Evolutionary conservation across 306 rosid species (phyloP).

Genomic region (Ormosia semicastrata): DNA sequence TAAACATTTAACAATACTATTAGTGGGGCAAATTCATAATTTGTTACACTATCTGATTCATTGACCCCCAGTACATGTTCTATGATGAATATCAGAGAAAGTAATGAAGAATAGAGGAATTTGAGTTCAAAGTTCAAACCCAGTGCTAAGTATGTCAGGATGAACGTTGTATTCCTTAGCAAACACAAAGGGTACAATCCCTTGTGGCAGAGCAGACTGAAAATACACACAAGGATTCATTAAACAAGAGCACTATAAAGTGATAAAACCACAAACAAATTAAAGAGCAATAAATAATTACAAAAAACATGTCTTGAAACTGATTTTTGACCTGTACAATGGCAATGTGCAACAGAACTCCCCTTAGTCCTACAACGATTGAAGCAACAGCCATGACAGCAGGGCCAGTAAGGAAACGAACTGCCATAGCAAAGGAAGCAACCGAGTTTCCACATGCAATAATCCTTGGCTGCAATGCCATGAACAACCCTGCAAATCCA

Average conservation of each 20-base stretch:
- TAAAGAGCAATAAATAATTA: neutral
- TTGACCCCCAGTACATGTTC: neutral
- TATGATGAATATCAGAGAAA: neutral
- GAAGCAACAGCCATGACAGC: constrained; percentile 85
- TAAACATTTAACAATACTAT: neutral
- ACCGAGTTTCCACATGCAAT: constrained; percentile 82
- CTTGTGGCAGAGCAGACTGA: constrained; percentile 92
- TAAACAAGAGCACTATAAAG: neutral
- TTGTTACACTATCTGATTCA: too few species aligned
- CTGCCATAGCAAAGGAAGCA: constrained; percentile 78
- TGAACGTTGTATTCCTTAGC: constrained; percentile 91
- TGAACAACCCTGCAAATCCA: constrained; percentile 67
- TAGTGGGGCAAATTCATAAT: neutral
- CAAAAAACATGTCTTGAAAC: too few species aligned
- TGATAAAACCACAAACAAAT: neutral
- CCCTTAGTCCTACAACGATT: constrained; percentile 63
- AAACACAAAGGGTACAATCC: constrained; percentile 88
- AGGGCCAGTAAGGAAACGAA: constrained; percentile 73
- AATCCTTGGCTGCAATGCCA: constrained; percentile 82
- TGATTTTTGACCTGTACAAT: constrained; percentile 72
- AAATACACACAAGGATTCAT: neutral
- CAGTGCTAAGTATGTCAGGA: constrained; percentile 87
- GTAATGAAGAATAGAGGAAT: neutral
- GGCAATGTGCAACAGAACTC: constrained; percentile 74
- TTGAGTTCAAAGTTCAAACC: constrained; percentile 51